phyloP scores from a whole-genome alignment of 176 grass and related monocot genomes.

The Musa beccarii region DNA sequence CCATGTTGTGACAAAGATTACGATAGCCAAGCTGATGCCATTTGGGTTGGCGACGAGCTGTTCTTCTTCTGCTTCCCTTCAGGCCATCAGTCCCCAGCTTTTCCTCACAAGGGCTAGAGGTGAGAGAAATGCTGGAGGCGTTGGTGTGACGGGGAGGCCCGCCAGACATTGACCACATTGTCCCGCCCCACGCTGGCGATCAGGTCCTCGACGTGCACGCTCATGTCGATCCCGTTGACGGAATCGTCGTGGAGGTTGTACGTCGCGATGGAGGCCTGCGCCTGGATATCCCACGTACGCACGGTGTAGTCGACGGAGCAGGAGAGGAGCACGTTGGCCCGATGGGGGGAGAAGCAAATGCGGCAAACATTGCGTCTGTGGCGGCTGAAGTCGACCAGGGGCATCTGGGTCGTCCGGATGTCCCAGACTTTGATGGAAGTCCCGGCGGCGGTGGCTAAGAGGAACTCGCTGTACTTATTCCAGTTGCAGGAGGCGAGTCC shows the following conservation, averaged over 20 bases:
- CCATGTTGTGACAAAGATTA: no score
- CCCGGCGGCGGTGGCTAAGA: conserved; percentile 67
- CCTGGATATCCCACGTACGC: conserved; percentile 68
- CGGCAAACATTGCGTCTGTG: conserved; percentile 55
- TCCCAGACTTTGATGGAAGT: conserved; percentile 73
- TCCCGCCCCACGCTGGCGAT: conserved; percentile 75
- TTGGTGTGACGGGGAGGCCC: conserved; percentile 41
- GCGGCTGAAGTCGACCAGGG: conserved; percentile 38
- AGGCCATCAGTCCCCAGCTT: no score
- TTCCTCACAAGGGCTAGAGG: no score
- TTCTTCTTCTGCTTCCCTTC: no score
- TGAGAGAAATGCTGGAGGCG: not conserved
- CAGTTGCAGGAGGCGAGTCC: conserved; percentile 66
- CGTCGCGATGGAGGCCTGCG: conserved; percentile 39
- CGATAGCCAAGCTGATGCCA: no score
- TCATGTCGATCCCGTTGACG: conserved; percentile 63
- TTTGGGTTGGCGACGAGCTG: no score
- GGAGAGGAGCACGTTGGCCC: conserved; percentile 57
- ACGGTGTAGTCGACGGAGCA: conserved; percentile 84
- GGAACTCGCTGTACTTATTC: conserved; percentile 72
- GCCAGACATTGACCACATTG: conserved; percentile 59
- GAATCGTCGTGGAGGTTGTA: conserved; percentile 63
- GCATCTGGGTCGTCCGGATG: conserved; percentile 44
- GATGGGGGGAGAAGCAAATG: conserved; percentile 67
- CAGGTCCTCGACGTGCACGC: conserved; percentile 50